Conservation (phyloP, 306 rosid genomes). For the Gillenia trifoliata region DNA sequence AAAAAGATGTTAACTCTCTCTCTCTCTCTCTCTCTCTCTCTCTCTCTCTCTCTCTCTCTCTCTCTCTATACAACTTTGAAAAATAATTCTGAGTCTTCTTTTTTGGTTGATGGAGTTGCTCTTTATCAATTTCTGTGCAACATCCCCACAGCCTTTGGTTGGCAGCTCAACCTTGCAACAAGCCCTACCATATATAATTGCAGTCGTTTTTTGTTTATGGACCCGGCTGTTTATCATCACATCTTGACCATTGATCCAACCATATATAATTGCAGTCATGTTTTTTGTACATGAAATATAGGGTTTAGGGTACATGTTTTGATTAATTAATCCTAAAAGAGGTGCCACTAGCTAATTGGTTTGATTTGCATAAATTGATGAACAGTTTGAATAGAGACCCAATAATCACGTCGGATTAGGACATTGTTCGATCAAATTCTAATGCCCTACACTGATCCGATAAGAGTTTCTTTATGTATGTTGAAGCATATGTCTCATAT, state of each 20-base stretch:
- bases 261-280: neutral
- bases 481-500: too few relatives aligned
- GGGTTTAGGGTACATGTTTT: neutral
- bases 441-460: neutral
- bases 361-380: neutral
- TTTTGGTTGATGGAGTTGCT: slow-evolving; percentile 19
- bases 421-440: neutral
- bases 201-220: slow-evolving; percentile 2
- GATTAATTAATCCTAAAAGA: neutral
- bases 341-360: neutral
- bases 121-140: slow-evolving; percentile 92
- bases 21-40: too few relatives aligned
- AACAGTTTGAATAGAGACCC: neutral
- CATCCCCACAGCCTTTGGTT: slow-evolving; percentile 40
- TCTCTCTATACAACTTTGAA: slow-evolving; percentile 36
- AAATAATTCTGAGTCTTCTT: slow-evolving; percentile 42
- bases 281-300: neutral
- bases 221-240: neutral
- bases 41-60: too few relatives aligned
- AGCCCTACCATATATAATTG: slow-evolving; percentile 1
- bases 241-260: neutral
- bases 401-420: neutral
- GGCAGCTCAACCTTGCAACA: slow-evolving; percentile 18
- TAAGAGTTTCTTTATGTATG: too few relatives aligned
- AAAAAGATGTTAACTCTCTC: slow-evolving; percentile 31